These are phyloP conservation scores for Ceraceosorus guamensis DNA, from an alignment of 1,284 basidiomycete genomes.

Conservation along the genomic window DNA sequence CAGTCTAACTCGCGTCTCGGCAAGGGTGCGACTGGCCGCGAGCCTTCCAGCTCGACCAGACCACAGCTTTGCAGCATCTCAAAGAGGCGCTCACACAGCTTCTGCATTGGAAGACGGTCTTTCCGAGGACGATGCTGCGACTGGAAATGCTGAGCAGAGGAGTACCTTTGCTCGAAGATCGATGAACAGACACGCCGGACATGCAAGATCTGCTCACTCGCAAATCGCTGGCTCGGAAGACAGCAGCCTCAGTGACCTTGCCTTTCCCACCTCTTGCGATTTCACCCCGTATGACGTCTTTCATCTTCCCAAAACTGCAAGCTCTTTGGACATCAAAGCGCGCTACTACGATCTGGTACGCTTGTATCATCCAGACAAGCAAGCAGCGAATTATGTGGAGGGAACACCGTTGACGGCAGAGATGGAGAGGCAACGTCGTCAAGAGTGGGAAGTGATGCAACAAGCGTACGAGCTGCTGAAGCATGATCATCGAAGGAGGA, in stretches of 20 bases:
- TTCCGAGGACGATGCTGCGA: no score
- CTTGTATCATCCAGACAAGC: slow-evolving; percentile 29
- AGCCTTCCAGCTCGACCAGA: no score
- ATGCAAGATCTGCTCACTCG: no score
- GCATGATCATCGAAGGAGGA: slow-evolving; percentile 4
- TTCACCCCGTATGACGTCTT: slow-evolving; percentile 41
- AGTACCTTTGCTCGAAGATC: no score
- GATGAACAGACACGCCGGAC: no score
- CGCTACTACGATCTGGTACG: slow-evolving; percentile 44
- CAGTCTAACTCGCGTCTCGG: no score
- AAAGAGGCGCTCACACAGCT: no score
- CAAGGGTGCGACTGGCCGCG: no score
- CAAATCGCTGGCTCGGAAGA: no score
- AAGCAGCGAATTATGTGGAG: slow-evolving; percentile 1
- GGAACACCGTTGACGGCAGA: not conserved
- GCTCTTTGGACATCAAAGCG: slow-evolving; percentile 24
- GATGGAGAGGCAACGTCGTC: slow-evolving; percentile 1
- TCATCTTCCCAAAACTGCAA: slow-evolving; percentile 25
- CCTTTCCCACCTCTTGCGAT: not conserved
- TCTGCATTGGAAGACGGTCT: no score
- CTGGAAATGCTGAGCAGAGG: no score
- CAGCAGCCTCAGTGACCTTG: not conserved
- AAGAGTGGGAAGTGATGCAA: slow-evolving; percentile 19
- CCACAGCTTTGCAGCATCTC: no score
- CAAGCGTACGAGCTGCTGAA: slow-evolving; percentile 25